Conservation (phyloP, 192 early-diverging fungal species). For the Coemansia sp. region DNA sequence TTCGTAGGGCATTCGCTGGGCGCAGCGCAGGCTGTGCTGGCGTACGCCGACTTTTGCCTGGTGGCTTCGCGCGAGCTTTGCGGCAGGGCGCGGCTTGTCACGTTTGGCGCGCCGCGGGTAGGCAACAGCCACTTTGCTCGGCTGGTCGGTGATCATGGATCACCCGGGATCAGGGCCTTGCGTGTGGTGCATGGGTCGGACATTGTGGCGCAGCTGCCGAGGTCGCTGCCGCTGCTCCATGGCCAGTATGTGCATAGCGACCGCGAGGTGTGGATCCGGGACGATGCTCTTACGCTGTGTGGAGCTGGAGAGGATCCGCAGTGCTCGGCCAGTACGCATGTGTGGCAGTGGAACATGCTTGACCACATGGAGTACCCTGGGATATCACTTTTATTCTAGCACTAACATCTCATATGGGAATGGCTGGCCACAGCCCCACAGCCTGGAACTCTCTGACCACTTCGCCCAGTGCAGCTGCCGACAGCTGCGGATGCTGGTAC, state of each 20-base stretch:
- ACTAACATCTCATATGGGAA: too few species aligned
- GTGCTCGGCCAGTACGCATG: constrained; percentile 21
- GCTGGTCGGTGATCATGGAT: constrained; percentile 14
- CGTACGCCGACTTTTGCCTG: constrained; percentile 14
- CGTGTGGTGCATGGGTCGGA: constrained; percentile 34
- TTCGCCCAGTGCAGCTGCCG: constrained; percentile 61
- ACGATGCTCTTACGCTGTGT: neutral
- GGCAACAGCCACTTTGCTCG: constrained; percentile 30
- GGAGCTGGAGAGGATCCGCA: constrained; percentile 6
- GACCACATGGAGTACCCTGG: constrained; percentile 45
- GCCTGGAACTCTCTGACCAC: constrained; percentile 80
- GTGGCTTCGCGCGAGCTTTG: neutral
- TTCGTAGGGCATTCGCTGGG: constrained; percentile 48
- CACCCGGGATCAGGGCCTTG: too few species aligned
- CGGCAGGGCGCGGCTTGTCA: constrained; percentile 6
- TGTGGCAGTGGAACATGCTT: constrained; percentile 19
- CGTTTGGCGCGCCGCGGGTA: constrained; percentile 35
- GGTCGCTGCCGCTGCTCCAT: neutral
- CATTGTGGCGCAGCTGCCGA: constrained; percentile 28
- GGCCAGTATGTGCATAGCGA: constrained; percentile 27
- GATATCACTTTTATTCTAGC: neutral
- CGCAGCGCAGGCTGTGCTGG: constrained; percentile 35
- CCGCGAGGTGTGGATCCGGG: constrained; percentile 28
- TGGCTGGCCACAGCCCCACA: constrained; percentile 77
- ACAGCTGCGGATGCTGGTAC: constrained; percentile 64